These are phyloP conservation scores for Peronospora farinosa DNA, from an alignment of 352 stramenopile genomes.

Conservation along the genomic window DNA sequence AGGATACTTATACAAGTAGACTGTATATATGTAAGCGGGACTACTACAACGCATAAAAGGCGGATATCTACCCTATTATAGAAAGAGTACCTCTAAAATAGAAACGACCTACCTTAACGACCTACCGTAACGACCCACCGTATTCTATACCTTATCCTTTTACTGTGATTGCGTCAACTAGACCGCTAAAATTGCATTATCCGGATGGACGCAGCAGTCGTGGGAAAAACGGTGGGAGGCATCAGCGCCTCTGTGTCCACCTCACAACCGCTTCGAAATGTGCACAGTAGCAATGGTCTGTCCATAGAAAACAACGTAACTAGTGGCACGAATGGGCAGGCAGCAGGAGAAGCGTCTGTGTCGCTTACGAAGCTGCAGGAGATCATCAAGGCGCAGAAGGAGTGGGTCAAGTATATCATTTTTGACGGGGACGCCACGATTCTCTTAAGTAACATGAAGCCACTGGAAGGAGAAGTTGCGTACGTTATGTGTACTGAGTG, in stretches of 20 bases:
- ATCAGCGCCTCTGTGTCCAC: constrained; percentile 4
- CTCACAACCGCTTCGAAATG: constrained; percentile 10
- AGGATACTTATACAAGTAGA: no score
- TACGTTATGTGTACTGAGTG: constrained; percentile 14
- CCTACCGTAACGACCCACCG: no score
- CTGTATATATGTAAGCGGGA: no score
- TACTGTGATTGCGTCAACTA: background rate
- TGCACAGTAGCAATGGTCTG: constrained; percentile 15
- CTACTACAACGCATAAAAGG: no score
- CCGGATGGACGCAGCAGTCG: constrained; percentile 6
- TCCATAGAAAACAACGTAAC: constrained; percentile 10
- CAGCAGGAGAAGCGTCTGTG: constrained; percentile 16
- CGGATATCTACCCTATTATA: no score
- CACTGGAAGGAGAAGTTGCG: constrained; percentile 55
- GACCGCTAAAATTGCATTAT: no score
- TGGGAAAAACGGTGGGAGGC: constrained; percentile 10
- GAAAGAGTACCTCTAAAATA: no score
- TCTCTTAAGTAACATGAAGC: constrained; percentile 49
- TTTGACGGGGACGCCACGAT: constrained; percentile 57
- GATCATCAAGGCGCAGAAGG: constrained; percentile 46
- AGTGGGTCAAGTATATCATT: constrained; percentile 58
- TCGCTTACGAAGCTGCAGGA: constrained; percentile 47
- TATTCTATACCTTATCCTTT: background rate
- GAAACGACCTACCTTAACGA: no score
- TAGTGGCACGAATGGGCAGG: constrained; percentile 2